Conservation (phyloP, 805 yeast genomes). For the Barnettozyma californica region DNA sequence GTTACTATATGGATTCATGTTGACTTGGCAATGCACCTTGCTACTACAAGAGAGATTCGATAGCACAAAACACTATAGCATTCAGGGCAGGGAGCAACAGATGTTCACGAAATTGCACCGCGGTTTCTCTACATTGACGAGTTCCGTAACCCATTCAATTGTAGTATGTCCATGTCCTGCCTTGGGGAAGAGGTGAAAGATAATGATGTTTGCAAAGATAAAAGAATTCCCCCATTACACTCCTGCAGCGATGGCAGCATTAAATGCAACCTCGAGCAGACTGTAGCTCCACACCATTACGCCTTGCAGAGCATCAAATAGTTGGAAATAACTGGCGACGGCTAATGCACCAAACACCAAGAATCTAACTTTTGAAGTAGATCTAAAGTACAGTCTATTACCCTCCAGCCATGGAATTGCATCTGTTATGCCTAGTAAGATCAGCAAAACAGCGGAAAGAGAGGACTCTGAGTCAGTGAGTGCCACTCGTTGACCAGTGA, state of each 20-base stretch:
- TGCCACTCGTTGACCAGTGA: constrained; percentile 6
- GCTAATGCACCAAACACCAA: constrained; percentile 5
- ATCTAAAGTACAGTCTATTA: constrained; percentile 5
- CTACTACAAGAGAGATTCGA: no score
- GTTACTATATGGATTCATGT: no score
- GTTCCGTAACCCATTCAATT: no score
- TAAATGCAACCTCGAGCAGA: constrained; percentile 6
- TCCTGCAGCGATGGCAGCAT: constrained; percentile 3
- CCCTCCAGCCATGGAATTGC: constrained; percentile 6
- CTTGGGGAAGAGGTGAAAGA: no score
- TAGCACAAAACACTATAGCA: no score
- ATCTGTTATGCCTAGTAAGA: constrained; percentile 6
- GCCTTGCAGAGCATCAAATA: constrained; percentile 7
- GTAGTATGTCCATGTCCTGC: no score
- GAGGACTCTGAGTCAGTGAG: constrained; percentile 11
- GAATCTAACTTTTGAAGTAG: constrained; percentile 8
- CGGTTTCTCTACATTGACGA: no score
- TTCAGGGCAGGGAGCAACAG: no score
- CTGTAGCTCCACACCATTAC: constrained; percentile 9
- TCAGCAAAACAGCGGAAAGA: constrained; percentile 5
- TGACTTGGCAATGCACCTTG: no score
- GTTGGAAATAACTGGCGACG: constrained; percentile 4
- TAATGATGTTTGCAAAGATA: no score
- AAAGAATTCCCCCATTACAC: neutral
- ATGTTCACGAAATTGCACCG: no score